Evolutionary conservation across 176 grass and related monocot genomes (phyloP).

Genomic region (Alopecurus myosuroides): DNA sequence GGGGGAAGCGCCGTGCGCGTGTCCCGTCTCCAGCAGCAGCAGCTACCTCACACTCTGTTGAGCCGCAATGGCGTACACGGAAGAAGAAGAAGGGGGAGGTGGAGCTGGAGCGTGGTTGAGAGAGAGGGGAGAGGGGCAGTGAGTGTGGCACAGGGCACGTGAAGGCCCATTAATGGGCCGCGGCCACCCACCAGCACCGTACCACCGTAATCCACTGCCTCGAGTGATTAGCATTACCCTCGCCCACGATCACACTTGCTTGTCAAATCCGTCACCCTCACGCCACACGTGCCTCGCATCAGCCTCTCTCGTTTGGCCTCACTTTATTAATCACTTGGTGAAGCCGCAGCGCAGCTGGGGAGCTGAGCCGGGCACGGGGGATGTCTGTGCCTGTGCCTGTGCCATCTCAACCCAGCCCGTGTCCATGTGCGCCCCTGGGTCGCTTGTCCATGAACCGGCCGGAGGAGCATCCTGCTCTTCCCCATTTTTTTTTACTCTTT

Average conservation of each 20-base stretch:
- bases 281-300: not conserved
- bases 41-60: no score
- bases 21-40: not conserved
- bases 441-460: no score
- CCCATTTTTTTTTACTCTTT: no score
- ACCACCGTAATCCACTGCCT: not conserved
- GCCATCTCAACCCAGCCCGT: no score
- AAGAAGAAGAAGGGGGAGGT: not conserved
- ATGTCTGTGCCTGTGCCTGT: no score
- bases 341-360: not conserved
- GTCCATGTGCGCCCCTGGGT: no score
- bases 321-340: not conserved
- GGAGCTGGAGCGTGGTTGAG: not conserved
- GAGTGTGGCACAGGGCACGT: constrained; percentile 43
- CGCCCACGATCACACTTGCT: not conserved
- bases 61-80: constrained; percentile 32
- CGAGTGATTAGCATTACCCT: not conserved
- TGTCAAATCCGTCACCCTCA: not conserved
- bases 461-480: no score
- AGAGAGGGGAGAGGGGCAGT: not conserved
- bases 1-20: not conserved
- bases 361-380: no score
- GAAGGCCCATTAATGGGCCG: constrained; percentile 62
- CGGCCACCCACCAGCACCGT: not conserved
- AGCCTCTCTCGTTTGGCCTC: no score